Conservation (phyloP, 2,329 filamentous ascomycete genomes). For the Penicillium sp. region DNA sequence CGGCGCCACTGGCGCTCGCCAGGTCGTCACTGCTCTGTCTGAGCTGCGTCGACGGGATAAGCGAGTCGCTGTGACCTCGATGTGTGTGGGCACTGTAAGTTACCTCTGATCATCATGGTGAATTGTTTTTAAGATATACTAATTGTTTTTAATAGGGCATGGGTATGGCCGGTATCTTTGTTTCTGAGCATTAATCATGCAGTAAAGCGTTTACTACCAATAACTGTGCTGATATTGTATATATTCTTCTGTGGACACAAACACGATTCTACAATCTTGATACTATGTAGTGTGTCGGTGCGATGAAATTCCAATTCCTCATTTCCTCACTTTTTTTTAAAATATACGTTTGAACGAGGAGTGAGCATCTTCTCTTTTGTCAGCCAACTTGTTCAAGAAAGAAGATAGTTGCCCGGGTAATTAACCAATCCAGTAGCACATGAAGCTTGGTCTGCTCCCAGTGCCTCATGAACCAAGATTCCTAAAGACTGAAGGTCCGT, state of each 20-base stretch:
- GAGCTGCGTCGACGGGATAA: conserved; percentile 78
- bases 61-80: conserved; percentile 82
- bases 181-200: conserved; percentile 67
- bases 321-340: too few relatives aligned
- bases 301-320: too few relatives aligned
- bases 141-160: conserved; percentile 36
- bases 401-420: too few relatives aligned
- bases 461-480: too few relatives aligned
- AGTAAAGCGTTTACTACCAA: neutral
- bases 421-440: too few relatives aligned
- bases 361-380: too few relatives aligned
- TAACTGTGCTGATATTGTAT: neutral
- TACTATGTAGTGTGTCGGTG: neutral
- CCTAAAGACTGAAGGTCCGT: too few relatives aligned
- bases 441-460: too few relatives aligned
- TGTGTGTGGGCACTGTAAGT: conserved; percentile 85
- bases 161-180: conserved; percentile 92
- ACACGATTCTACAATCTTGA: neutral
- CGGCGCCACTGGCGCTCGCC: conserved; percentile 84
- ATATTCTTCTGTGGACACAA: neutral
- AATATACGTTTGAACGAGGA: too few relatives aligned
- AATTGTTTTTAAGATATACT: neutral
- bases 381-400: too few relatives aligned
- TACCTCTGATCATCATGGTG: conserved; percentile 32
- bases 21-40: conserved; percentile 83